Conservation (phyloP, 2,329 filamentous ascomycete species). For the Colletotrichum acutatum region DNA sequence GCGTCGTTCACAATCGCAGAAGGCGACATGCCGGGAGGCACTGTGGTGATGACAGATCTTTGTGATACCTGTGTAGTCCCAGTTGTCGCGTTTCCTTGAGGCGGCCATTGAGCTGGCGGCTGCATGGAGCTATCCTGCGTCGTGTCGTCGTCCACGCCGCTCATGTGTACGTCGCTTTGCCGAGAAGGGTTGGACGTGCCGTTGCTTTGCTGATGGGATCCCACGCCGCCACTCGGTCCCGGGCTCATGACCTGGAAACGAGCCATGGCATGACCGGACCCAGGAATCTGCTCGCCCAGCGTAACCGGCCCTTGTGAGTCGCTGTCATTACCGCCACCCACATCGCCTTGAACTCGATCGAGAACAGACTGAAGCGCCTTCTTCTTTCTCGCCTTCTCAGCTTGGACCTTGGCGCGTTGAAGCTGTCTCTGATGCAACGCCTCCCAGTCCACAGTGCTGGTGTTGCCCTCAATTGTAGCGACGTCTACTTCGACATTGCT, state of each 20-base stretch:
- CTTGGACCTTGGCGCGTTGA: slow-evolving; percentile 68
- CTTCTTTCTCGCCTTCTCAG: slow-evolving; percentile 72
- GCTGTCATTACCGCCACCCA: slow-evolving; percentile 61
- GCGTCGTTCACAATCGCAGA: slow-evolving; percentile 81
- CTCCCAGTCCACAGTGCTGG: slow-evolving; percentile 80
- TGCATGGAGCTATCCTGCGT: slow-evolving; percentile 61
- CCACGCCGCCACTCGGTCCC: slow-evolving; percentile 66
- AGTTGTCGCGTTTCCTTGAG: slow-evolving; percentile 50
- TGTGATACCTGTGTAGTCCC: slow-evolving; percentile 73
- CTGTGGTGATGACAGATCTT: slow-evolving; percentile 66
- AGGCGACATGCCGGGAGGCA: slow-evolving; percentile 68
- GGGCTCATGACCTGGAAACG: slow-evolving; percentile 67
- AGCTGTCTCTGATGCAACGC: slow-evolving; percentile 80
- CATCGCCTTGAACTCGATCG: slow-evolving; percentile 62
- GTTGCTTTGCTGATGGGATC: slow-evolving; percentile 61
- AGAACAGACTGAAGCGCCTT: slow-evolving; percentile 67
- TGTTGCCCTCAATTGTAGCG: slow-evolving; percentile 76
- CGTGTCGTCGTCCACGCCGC: slow-evolving; percentile 60
- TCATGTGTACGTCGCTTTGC: slow-evolving; percentile 71
- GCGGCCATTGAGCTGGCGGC: slow-evolving; percentile 52
- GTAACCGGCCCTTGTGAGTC: slow-evolving; percentile 67
- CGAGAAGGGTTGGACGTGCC: slow-evolving; percentile 63
- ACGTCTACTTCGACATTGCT: slow-evolving; percentile 97
- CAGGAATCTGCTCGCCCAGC: slow-evolving; percentile 73
- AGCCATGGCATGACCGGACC: slow-evolving; percentile 58